A percentile compares a stretch with the other conserved stretches of the same genome.
Conservation (phyloP, 1,139 yeast genomes). For the Suhomyces choctaworum region DNA sequence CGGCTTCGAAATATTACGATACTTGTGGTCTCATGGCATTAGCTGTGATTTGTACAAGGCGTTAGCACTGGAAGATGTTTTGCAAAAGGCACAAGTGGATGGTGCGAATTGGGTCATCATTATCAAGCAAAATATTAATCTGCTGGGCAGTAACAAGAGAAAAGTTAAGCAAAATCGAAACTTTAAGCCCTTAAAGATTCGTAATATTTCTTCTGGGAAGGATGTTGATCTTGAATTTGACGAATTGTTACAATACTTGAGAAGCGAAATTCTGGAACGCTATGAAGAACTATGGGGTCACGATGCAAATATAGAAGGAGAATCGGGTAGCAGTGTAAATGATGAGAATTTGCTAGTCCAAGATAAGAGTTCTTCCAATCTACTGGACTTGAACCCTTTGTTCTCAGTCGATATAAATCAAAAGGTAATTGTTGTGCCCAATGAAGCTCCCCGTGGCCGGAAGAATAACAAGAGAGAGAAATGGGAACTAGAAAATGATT, state of each 20-base stretch:
- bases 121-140: conserved; percentile 57
- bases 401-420: conserved; percentile 50
- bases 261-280: conserved; percentile 39
- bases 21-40: conserved; percentile 70
- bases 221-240: conserved; percentile 73
- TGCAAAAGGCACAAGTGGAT: conserved; percentile 62
- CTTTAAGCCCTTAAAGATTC: conserved; percentile 74
- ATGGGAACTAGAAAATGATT: conserved; percentile 78
- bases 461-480: conserved; percentile 76
- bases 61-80: conserved; percentile 64
- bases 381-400: conserved; percentile 27
- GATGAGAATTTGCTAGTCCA: conserved; percentile 18
- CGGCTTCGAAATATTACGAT: conserved; percentile 62
- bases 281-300: conserved; percentile 1
- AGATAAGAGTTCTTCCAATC: conserved; percentile 7
- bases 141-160: conserved; percentile 33
- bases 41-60: conserved; percentile 66
- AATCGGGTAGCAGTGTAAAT: conserved; percentile 12
- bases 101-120: conserved; percentile 75
- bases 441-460: conserved; percentile 69
- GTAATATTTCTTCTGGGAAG: conserved; percentile 54
- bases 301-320: background rate
- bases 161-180: conserved; percentile 28
- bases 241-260: conserved; percentile 57
- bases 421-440: conserved; percentile 61